Conservation (phyloP, 2,329 filamentous ascomycete species). For the Epichloe gansuensis region DNA sequence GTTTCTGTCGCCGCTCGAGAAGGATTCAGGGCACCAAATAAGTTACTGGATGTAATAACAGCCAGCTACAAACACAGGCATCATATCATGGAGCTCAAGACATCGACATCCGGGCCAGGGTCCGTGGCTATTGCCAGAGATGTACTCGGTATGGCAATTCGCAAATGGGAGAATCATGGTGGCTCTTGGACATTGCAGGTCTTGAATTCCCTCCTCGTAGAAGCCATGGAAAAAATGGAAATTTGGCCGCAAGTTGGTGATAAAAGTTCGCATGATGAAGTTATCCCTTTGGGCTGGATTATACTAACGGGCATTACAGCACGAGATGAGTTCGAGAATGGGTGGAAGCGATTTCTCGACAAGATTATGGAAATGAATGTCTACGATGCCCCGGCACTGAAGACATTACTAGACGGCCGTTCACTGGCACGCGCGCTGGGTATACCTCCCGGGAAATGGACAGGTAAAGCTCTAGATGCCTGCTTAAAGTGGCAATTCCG, state of each 20-base stretch:
- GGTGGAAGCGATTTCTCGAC: slow-evolving; percentile 44
- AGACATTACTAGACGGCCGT: slow-evolving; percentile 60
- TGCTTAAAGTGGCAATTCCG: slow-evolving; percentile 82
- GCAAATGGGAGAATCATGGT: slow-evolving; percentile 50
- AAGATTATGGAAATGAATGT: slow-evolving; percentile 42
- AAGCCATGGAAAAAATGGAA: slow-evolving; percentile 34
- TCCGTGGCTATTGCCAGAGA: slow-evolving; percentile 42
- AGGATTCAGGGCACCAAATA: slow-evolving; percentile 70
- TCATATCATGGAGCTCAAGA: slow-evolving; percentile 52
- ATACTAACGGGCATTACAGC: slow-evolving; percentile 18
- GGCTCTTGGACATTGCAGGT: slow-evolving; percentile 60
- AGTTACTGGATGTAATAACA: slow-evolving; percentile 53
- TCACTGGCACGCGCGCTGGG: slow-evolving; percentile 56
- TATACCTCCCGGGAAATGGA: slow-evolving; percentile 70
- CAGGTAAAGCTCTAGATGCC: slow-evolving; percentile 63
- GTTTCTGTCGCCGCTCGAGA: slow-evolving; percentile 48
- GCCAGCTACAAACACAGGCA: slow-evolving; percentile 48
- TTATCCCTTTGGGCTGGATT: not conserved
- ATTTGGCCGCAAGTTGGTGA: slow-evolving; percentile 16
- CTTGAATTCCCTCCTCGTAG: slow-evolving; percentile 52
- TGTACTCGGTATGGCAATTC: slow-evolving; percentile 59
- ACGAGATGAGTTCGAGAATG: slow-evolving; percentile 30
- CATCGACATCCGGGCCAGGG: slow-evolving; percentile 33
- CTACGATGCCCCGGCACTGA: slow-evolving; percentile 43
- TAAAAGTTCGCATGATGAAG: slow-evolving; percentile 18